Base-by-base conservation (phyloP, 176 grass and related monocot genomes). In the Oropetium thomaeum region DNA sequence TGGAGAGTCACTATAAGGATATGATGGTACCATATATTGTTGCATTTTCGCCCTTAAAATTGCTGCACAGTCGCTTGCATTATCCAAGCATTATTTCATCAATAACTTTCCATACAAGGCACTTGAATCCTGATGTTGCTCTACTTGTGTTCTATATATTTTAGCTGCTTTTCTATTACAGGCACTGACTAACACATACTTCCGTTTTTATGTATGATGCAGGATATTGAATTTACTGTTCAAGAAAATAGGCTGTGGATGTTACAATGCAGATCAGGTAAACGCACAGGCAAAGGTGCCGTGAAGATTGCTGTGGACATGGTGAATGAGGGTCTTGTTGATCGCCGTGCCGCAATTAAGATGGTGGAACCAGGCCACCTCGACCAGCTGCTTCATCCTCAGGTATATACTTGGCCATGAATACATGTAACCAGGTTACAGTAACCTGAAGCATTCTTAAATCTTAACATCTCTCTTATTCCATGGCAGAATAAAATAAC, bases 241-340 rank as follows among this genome's bases (percentile, higher is more conserved):
- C 96, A 99, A 58, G 92, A 99, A 76, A 99, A 90, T 48, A 99
- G 96, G 73, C 82, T 99, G 13, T 99, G 96, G 96, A 99, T 99
- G 96, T 90, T 99, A 35, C 96, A 99, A 48, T 99, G 96, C 73
- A 95, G 96, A 80, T 8, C 51, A 27, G 96, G 96, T n/a, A 99
- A 99, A 70, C 87, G 96, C 27, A 99, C 96, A 7, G 96, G 96
- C 22, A 62, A 84, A 82, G 89, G 92, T 5, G 96, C 96, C 65
- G 87, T 99, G 10, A 90, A 87, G 77, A 96, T 99, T 79, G 96
- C 96, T 10, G 96, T 96, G 22, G 96, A 99, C 81, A 85, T 99
- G 84, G 89, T 96, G 42, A 77, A 63, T 27, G 96, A 99, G 83
- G 89, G 82, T 44, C 81, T 96, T 76, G 80, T 99, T 69, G 92